phyloP scores from a whole-genome alignment of 2,329 filamentous ascomycete species.

The Didymella exigua region DNA sequence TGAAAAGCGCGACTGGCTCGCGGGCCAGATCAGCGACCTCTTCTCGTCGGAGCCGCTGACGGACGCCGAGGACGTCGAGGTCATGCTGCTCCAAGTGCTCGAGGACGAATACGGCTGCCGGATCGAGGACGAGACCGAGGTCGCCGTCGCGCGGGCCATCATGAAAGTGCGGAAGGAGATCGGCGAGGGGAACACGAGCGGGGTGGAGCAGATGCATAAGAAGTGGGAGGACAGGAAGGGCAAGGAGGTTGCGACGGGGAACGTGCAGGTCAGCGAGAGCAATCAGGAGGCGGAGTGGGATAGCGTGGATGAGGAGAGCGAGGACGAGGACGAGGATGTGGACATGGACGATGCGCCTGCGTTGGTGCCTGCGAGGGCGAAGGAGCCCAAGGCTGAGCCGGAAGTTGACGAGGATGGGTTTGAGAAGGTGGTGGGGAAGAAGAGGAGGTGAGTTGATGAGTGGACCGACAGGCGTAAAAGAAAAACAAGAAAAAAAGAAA shows the following conservation, averaged over 20 bases:
- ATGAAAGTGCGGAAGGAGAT: slow-evolving; percentile 70
- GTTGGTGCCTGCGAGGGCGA: slow-evolving; percentile 43
- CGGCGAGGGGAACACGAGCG: slow-evolving; percentile 67
- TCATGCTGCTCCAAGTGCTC: slow-evolving; percentile 86
- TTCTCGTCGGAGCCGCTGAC: slow-evolving; percentile 66
- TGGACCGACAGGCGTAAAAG: too few relatives aligned
- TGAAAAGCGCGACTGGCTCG: slow-evolving; percentile 97
- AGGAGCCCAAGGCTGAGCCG: slow-evolving; percentile 40
- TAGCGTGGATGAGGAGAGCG: slow-evolving; percentile 59
- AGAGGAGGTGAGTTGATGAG: slow-evolving; percentile 37
- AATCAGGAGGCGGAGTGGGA: slow-evolving; percentile 55
- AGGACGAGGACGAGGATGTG: slow-evolving; percentile 50
- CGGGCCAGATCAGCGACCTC: slow-evolving; percentile 82
- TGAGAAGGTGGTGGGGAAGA: slow-evolving; percentile 50
- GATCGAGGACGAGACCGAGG: slow-evolving; percentile 86
- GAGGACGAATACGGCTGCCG: slow-evolving; percentile 94
- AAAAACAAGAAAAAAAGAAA: too few relatives aligned
- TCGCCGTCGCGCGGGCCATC: slow-evolving; percentile 74
- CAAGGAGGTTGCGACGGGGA: slow-evolving; percentile 57
- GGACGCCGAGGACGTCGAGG: slow-evolving; percentile 80
- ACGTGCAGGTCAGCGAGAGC: slow-evolving; percentile 60
- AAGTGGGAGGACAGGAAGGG: slow-evolving; percentile 68
- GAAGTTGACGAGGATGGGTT: slow-evolving; percentile 52
- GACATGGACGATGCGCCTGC: slow-evolving; percentile 48
- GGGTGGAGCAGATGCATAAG: slow-evolving; percentile 67